Evolutionary conservation across 805 yeast genomes (phyloP).

Genomic region (Blastobotrys robertii): DNA sequence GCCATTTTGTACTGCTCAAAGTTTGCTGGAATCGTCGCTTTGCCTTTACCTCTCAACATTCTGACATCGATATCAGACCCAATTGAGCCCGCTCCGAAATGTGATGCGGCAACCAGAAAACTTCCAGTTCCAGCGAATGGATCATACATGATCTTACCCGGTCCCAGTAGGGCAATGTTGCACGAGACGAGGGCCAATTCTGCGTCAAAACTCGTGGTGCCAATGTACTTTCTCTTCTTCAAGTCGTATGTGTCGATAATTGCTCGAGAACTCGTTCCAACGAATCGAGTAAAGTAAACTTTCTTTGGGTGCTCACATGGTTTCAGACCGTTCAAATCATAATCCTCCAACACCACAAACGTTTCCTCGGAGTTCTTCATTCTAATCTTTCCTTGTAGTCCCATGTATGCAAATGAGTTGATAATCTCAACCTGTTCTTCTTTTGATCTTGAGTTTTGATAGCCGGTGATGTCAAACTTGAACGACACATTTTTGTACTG

Average conservation of each 20-base stretch:
- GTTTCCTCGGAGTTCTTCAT: slow-evolving; percentile 67
- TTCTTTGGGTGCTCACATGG: slow-evolving; percentile 38
- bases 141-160: slow-evolving; percentile 67
- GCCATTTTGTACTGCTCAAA: slow-evolving; percentile 64
- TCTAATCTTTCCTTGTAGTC: slow-evolving; percentile 64
- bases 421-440: slow-evolving; percentile 49
- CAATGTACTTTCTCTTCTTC: slow-evolving; percentile 75
- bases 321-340: slow-evolving; percentile 33
- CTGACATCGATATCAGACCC: slow-evolving; percentile 93
- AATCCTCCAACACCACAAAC: slow-evolving; percentile 70
- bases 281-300: slow-evolving; percentile 68
- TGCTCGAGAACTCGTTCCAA: slow-evolving; percentile 56
- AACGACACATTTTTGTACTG: slow-evolving; percentile 43
- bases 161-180: slow-evolving; percentile 67
- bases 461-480: slow-evolving; percentile 75
- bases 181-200: slow-evolving; percentile 82
- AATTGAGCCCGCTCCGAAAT: slow-evolving; percentile 66
- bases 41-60: slow-evolving; percentile 58
- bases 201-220: slow-evolving; percentile 95
- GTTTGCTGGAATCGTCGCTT: slow-evolving; percentile 47
- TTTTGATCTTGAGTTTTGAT: slow-evolving; percentile 53
- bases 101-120: slow-evolving; percentile 78
- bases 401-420: slow-evolving; percentile 61
- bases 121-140: slow-evolving; percentile 98
- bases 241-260: slow-evolving; percentile 72